phyloP scores from a whole-genome alignment of 1,139 yeast genomes.

The Diutina rugosa region DNA sequence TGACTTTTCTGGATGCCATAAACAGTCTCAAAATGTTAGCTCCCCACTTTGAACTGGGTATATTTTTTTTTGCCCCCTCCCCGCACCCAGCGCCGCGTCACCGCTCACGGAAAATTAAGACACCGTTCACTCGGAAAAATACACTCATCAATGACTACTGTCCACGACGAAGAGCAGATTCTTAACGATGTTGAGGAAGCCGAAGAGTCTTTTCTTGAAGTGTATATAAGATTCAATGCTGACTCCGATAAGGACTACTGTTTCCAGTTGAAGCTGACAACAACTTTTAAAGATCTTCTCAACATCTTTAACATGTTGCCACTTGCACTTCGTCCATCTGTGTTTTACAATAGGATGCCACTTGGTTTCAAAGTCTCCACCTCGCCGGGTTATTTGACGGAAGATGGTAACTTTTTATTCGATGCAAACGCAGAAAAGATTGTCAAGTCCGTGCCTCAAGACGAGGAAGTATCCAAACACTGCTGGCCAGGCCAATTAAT shows the following conservation, averaged over 20 bases:
- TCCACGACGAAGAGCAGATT: not conserved
- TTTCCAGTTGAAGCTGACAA: conserved; percentile 51
- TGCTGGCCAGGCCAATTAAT: conserved; percentile 88
- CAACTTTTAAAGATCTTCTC: conserved; percentile 45
- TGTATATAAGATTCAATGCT: conserved; percentile 74
- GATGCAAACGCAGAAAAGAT: conserved; percentile 22
- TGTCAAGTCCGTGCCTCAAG: conserved; percentile 28
- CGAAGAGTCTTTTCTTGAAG: conserved; percentile 24
- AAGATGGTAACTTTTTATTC: conserved; percentile 70
- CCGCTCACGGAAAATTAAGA: not conserved
- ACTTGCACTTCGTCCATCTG: conserved; percentile 65
- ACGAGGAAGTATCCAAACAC: conserved; percentile 40
- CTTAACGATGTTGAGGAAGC: not conserved
- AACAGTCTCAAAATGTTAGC: too few relatives aligned
- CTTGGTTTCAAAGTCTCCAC: conserved; percentile 52
- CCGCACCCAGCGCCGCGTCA: not conserved
- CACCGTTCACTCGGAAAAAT: not conserved
- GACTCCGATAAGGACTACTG: conserved; percentile 85
- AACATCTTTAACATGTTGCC: conserved; percentile 57
- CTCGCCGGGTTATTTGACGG: conserved; percentile 76
- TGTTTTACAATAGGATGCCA: conserved; percentile 58
- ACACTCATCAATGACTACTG: not conserved
- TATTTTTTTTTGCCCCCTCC: not conserved
- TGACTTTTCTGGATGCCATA: too few relatives aligned
- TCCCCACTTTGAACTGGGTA: not conserved